phyloP scores from a whole-genome alignment of 768 basidiomycete species.

The Polyporus arcularius region DNA sequence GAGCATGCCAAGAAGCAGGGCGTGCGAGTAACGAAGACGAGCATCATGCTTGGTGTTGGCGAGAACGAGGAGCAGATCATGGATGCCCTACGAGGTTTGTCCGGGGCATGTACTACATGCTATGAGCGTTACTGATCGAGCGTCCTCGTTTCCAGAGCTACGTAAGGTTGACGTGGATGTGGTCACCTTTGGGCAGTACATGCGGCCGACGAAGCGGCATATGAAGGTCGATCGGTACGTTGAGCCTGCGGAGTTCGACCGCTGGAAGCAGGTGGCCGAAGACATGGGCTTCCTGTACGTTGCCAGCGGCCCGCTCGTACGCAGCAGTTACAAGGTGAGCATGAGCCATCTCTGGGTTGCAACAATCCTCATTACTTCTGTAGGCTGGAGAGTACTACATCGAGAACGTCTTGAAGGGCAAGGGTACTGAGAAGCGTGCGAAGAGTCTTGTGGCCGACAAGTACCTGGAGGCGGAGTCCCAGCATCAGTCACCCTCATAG shows the following conservation, averaged over 20 bases:
- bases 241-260: slow-evolving; percentile 88
- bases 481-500: neutral
- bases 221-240: slow-evolving; percentile 99
- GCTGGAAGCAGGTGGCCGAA: slow-evolving; percentile 89
- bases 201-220: slow-evolving; percentile 98
- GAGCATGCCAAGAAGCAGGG: slow-evolving; percentile 83
- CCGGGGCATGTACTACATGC: neutral
- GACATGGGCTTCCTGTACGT: slow-evolving; percentile 96
- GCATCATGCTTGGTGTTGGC: slow-evolving; percentile 97
- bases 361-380: neutral
- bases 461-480: neutral
- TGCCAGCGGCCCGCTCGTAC: slow-evolving; percentile 92
- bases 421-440: slow-evolving; percentile 43
- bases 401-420: slow-evolving; percentile 81
- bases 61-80: slow-evolving; percentile 83
- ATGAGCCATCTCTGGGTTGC: neutral
- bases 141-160: slow-evolving; percentile 58
- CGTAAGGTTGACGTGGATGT: slow-evolving; percentile 91
- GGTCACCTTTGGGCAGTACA: slow-evolving; percentile 99
- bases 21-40: slow-evolving; percentile 92
- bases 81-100: slow-evolving; percentile 78
- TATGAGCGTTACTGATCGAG: slow-evolving; percentile 1
- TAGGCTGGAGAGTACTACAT: slow-evolving; percentile 97
- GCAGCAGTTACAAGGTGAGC: slow-evolving; percentile 94
- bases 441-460: slow-evolving; percentile 23